A percentile compares a stretch with the other conserved stretches of the same genome.
phyloP scores from a whole-genome alignment of 2,329 filamentous ascomycete species.

The Ilyonectria mors-panacis region DNA sequence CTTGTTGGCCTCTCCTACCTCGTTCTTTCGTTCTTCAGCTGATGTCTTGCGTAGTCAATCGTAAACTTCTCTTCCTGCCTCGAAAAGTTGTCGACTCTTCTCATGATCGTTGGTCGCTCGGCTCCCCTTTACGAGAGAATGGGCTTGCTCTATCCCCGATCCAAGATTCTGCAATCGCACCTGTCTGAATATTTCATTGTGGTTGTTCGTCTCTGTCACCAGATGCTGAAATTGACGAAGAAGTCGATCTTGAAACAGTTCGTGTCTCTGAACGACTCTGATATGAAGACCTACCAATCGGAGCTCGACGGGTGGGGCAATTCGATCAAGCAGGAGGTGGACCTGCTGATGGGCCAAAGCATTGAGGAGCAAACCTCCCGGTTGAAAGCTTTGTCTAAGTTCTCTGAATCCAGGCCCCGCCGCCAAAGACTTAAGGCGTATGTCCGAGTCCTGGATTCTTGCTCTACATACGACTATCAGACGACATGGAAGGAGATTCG shows the following conservation, averaged over 20 bases:
- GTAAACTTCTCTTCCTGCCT: constrained; percentile 52
- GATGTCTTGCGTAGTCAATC: constrained; percentile 43
- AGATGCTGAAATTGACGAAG: constrained; percentile 51
- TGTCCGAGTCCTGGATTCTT: constrained; percentile 52
- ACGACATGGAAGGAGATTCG: constrained; percentile 58
- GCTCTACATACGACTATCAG: too few relatives aligned
- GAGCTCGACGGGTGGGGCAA: constrained; percentile 54
- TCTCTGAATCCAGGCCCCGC: not conserved
- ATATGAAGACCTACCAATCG: constrained; percentile 51
- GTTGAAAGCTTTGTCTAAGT: constrained; percentile 34
- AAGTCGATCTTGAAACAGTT: constrained; percentile 53
- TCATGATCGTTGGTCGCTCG: constrained; percentile 59
- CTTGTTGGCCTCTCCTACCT: constrained; percentile 47
- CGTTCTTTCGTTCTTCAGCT: not conserved
- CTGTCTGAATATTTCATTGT: constrained; percentile 59
- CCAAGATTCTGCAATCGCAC: constrained; percentile 52
- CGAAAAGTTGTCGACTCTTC: constrained; percentile 56
- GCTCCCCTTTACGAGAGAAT: constrained; percentile 58
- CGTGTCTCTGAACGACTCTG: constrained; percentile 47
- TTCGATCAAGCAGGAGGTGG: constrained; percentile 53
- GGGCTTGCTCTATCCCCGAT: constrained; percentile 57
- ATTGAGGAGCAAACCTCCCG: constrained; percentile 43
- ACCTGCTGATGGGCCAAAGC: constrained; percentile 45
- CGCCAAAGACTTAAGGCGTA: constrained; percentile 28
- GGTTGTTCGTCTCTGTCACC: constrained; percentile 56